Evolutionary conservation across 2,329 filamentous ascomycete genomes (phyloP).

Genomic region (Fusarium sp.): DNA sequence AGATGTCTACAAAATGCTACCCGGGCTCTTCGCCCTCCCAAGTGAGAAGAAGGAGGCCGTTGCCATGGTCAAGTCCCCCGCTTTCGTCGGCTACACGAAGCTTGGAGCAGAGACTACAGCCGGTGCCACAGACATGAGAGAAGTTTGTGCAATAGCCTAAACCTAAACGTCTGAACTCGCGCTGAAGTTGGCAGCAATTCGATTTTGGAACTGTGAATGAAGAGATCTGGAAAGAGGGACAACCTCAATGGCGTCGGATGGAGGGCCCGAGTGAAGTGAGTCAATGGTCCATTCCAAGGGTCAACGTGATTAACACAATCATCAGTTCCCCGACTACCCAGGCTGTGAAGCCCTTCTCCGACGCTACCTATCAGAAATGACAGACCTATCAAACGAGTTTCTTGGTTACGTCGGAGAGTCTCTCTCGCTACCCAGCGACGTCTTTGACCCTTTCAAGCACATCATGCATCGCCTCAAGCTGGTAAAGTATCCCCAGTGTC

Average conservation of each 20-base stretch:
- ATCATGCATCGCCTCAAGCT: conserved; percentile 7
- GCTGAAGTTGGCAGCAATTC: neutral
- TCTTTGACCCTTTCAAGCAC: neutral
- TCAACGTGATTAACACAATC: neutral
- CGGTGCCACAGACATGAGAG: conserved; percentile 6
- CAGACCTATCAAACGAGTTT: neutral
- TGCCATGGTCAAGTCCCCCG: conserved; percentile 6
- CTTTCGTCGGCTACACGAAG: conserved; percentile 2
- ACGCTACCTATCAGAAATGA: conserved; percentile 2
- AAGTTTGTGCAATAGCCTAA: neutral
- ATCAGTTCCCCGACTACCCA: neutral
- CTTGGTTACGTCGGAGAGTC: conserved; percentile 3
- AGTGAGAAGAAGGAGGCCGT: conserved; percentile 1
- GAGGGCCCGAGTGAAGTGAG: neutral
- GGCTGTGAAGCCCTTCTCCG: neutral
- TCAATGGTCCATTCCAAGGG: neutral
- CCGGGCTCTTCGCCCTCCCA: neutral
- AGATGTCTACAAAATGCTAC: neutral
- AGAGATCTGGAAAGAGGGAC: neutral
- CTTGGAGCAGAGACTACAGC: conserved; percentile 1
- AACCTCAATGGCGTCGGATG: neutral
- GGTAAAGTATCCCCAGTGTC: conserved; percentile 2
- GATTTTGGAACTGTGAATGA: conserved; percentile 1
- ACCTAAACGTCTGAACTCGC: neutral
- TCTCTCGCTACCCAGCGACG: neutral